Conservation (phyloP, 306 rosid species). For the Sesbania bispinosa region DNA sequence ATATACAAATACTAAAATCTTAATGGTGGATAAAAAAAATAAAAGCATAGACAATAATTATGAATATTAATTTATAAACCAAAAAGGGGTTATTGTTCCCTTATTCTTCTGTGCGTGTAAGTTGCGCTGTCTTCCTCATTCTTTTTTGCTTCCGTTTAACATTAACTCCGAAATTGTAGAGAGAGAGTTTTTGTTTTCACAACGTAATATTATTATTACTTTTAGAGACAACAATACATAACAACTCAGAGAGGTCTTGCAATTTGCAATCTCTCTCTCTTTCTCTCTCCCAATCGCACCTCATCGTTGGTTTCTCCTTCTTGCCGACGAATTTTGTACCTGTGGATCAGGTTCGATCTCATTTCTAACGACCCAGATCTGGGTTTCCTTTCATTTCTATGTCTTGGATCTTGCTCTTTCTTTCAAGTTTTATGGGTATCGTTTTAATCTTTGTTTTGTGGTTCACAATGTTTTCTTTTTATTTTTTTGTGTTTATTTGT, state of each 20-base stretch:
- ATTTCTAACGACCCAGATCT: constrained; percentile 33
- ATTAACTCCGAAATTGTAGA: constrained; percentile 32
- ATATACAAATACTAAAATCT: neutral
- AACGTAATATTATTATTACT: neutral
- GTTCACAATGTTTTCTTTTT: too few relatives aligned
- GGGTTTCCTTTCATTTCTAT: neutral
- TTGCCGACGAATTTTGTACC: constrained; percentile 23
- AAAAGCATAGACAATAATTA: neutral
- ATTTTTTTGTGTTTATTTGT: too few relatives aligned
- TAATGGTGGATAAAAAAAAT: neutral
- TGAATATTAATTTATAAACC: neutral
- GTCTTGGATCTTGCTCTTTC: constrained; percentile 33
- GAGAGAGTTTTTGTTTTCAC: neutral
- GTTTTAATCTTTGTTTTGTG: neutral
- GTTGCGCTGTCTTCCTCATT: constrained; percentile 65
- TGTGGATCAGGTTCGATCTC: constrained; percentile 41
- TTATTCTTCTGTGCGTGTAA: constrained; percentile 43
- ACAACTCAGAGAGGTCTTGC: constrained; percentile 29
- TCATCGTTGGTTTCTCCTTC: neutral
- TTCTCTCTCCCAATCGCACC: neutral
- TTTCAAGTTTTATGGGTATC: too few relatives aligned
- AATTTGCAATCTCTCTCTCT: constrained; percentile 1
- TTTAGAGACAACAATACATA: neutral
- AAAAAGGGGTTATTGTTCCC: neutral
- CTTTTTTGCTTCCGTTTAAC: constrained; percentile 18